Evolutionary conservation across 441 rosid genomes (phyloP).

Genomic region (Raphanus hybrid): DNA sequence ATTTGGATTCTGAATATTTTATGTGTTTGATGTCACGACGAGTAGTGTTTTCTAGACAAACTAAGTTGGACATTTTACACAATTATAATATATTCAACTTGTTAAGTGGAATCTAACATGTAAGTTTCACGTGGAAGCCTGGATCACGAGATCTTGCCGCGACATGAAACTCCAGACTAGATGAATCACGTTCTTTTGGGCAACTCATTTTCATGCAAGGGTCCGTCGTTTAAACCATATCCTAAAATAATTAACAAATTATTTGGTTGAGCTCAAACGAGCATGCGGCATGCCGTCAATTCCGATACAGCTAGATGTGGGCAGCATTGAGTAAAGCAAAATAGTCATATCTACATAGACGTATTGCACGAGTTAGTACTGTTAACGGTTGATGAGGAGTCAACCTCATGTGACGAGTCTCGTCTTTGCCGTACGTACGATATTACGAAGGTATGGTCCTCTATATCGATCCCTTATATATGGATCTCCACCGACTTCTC

Average conservation of each 20-base stretch:
- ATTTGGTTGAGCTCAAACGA: not conserved
- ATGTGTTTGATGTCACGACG: not conserved
- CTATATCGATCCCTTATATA: not conserved
- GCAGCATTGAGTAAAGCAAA: slow-evolving; percentile 5
- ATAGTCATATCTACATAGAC: slow-evolving; percentile 32
- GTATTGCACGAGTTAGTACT: slow-evolving; percentile 37
- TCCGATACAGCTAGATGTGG: slow-evolving; percentile 6
- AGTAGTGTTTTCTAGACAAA: not conserved
- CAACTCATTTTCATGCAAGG: not conserved
- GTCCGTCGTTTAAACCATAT: not conserved
- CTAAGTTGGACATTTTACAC: not conserved
- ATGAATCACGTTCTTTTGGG: not conserved
- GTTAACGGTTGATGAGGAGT: slow-evolving; percentile 42
- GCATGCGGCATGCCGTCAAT: slow-evolving; percentile 5
- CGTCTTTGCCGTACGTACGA: slow-evolving; percentile 42
- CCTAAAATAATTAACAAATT: not conserved
- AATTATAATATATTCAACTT: not conserved
- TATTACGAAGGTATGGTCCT: slow-evolving; percentile 31
- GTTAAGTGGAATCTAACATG: not conserved
- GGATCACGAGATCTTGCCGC: not conserved
- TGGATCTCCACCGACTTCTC: slow-evolving; percentile 41
- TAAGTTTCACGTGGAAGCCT: slow-evolving; percentile 4
- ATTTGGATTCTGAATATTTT: not conserved
- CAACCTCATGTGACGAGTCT: slow-evolving; percentile 43
- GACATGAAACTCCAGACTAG: not conserved